Evolutionary conservation across 495 filamentous ascomycete species (phyloP).

Genomic region (Tuber aestivum): DNA sequence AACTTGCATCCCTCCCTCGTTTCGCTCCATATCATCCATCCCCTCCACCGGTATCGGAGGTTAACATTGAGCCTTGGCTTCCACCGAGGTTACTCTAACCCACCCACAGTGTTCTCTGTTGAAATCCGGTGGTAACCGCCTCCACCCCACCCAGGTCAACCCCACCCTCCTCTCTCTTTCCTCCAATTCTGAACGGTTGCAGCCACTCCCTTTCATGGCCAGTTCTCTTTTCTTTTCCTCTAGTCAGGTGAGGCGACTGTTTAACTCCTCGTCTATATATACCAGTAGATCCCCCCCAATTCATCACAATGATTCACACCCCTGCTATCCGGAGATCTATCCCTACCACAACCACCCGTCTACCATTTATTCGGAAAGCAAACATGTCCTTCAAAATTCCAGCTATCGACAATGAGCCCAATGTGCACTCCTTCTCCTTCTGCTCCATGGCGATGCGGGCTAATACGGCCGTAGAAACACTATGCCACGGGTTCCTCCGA

Average conservation of each 20-base stretch:
- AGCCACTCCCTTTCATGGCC: background rate
- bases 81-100: background rate
- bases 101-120: background rate
- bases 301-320: background rate
- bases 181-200: background rate
- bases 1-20: background rate
- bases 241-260: background rate
- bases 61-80: background rate
- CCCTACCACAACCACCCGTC: background rate
- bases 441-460: background rate
- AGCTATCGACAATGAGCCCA: constrained; percentile 83
- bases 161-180: background rate
- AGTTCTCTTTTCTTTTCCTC: background rate
- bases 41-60: background rate
- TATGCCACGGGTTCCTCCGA: constrained; percentile 77
- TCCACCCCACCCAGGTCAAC: background rate
- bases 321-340: background rate
- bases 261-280: background rate
- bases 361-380: constrained; percentile 13
- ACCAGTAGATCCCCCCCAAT: background rate
- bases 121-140: background rate
- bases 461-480: constrained; percentile 57
- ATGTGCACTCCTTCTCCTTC: constrained; percentile 55
- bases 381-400: constrained; percentile 76
- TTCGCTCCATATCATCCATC: background rate